phyloP scores from a whole-genome alignment of 768 basidiomycete species.

The Panus rudis region DNA sequence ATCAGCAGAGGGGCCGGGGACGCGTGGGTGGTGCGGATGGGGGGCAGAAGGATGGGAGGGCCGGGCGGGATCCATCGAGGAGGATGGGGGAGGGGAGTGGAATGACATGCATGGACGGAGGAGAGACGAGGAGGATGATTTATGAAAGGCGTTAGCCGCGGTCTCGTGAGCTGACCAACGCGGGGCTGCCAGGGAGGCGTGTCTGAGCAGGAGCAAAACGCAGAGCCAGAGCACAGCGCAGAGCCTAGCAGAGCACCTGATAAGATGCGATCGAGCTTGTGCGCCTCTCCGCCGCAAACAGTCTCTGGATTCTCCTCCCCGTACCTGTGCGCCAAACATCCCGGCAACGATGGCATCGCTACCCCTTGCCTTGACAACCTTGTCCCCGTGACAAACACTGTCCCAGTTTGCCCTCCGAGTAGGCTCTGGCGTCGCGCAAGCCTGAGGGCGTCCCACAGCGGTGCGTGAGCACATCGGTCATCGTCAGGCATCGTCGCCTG shows the following conservation, averaged over 20 bases:
- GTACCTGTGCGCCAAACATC: slow-evolving; percentile 15
- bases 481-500: too few species aligned
- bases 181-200: too few species aligned
- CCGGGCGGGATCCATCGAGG: slow-evolving; percentile 31
- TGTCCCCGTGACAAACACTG: slow-evolving; percentile 5
- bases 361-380: background rate
- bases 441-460: too few species aligned
- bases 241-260: slow-evolving; percentile 14
- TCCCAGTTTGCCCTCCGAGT: too few species aligned
- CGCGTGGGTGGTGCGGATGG: slow-evolving; percentile 20
- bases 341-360: slow-evolving; percentile 10
- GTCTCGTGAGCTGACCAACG: too few species aligned
- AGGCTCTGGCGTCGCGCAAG: too few species aligned
- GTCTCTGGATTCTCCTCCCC: too few species aligned
- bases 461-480: too few species aligned
- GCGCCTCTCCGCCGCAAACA: too few species aligned
- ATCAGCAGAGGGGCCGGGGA: slow-evolving; percentile 11
- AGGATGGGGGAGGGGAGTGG: slow-evolving; percentile 7
- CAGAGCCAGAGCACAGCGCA: too few species aligned
- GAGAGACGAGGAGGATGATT: slow-evolving; percentile 12
- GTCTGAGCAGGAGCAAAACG: too few species aligned
- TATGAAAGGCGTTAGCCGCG: too few species aligned
- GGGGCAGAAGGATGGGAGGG: slow-evolving; percentile 25
- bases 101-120: slow-evolving; percentile 11
- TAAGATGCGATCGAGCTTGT: slow-evolving; percentile 28